Base-by-base conservation (phyloP, 176 grass and related monocot genomes). In the Eleusine coracana region DNA sequence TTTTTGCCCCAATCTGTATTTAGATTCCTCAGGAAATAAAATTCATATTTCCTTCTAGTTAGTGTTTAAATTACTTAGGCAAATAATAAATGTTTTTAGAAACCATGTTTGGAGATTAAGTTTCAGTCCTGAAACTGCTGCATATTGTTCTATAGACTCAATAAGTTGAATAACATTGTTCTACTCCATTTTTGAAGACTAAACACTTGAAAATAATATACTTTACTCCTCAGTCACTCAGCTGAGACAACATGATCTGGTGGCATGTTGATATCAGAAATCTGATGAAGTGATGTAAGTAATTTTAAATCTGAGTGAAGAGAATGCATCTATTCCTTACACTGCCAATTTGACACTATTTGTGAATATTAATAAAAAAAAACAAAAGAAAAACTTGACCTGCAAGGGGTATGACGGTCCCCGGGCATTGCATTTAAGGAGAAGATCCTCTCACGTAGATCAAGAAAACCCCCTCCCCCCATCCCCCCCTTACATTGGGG, bases 61-160 rank as follows among this genome's bases (percentile, higher is more conserved):
- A 21, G 17, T n/a, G 52, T 55, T 49, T 36, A 36, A 28, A 36
- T 51, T 67, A 3, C 28, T 79, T 3, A 51, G 42, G 27, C 66
- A 75, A 75, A 67, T 67, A 79, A 23, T 10, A 7, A 34, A 31
- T n/a, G 2, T 34, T 79, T 79, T 79, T 12, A 75, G 44, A 79
- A 37, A 52, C 46, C 10, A 37, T 36, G 13, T 7, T 36, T 66
- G 3, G 34, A 2, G n/a, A n/a, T n/a, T n/a, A n/a, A n/a, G n/a
- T n/a, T n/a, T n/a, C n/a, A n/a, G n/a, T n/a, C n/a, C n/a, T n/a
- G n/a, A n/a, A 56, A 75, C 18, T 58, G 20, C 34, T 21, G 3
- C 28, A 6, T 44, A 11, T 55, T 56, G 10, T 58, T 6, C 37
- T 58, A n/a, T n/a, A n/a, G n/a, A n/a, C n/a, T 7, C 36, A 75